Percentiles rank a stretch among this genome's conserved stretches.
phyloP scores from a whole-genome alignment of 1,284 basidiomycete species.

The Rhizoctonia solani region DNA sequence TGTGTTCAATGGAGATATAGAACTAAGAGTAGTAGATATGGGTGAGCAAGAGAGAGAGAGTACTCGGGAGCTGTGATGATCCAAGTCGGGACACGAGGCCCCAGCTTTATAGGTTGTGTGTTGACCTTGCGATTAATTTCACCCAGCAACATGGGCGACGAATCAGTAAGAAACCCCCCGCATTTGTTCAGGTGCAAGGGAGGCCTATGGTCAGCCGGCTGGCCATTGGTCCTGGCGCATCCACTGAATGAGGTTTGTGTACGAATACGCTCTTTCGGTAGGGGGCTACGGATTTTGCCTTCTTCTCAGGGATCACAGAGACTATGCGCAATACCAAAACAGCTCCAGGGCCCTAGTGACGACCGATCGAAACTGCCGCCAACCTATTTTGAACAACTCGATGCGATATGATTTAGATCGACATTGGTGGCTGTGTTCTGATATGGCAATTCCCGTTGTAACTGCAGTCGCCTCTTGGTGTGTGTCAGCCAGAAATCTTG shows the following conservation, averaged over 20 bases:
- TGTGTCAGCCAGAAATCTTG: not conserved
- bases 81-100: not conserved
- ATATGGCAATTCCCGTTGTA: slow-evolving; percentile 22
- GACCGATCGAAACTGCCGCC: slow-evolving; percentile 27
- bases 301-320: slow-evolving; percentile 23
- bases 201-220: slow-evolving; percentile 29
- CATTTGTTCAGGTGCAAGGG: slow-evolving; percentile 25
- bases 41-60: not conserved
- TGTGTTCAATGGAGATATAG: too few relatives aligned
- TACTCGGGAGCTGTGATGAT: not conserved
- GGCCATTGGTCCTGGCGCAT: slow-evolving; percentile 32
- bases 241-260: not conserved
- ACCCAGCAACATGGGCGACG: not conserved
- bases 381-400: slow-evolving; percentile 27
- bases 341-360: slow-evolving; percentile 23
- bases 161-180: slow-evolving; percentile 18
- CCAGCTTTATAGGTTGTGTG: not conserved
- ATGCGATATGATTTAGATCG: slow-evolving; percentile 25
- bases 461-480: not conserved
- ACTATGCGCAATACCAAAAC: not conserved
- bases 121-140: too few relatives aligned
- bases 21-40: not conserved
- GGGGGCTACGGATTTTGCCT: slow-evolving; percentile 28
- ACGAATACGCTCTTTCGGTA: not conserved
- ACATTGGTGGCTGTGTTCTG: slow-evolving; percentile 15